A percentile compares a stretch with the other conserved stretches of the same genome.
phyloP scores from a whole-genome alignment of 345 rosid genomes.

The Stellera chamaejasme region DNA sequence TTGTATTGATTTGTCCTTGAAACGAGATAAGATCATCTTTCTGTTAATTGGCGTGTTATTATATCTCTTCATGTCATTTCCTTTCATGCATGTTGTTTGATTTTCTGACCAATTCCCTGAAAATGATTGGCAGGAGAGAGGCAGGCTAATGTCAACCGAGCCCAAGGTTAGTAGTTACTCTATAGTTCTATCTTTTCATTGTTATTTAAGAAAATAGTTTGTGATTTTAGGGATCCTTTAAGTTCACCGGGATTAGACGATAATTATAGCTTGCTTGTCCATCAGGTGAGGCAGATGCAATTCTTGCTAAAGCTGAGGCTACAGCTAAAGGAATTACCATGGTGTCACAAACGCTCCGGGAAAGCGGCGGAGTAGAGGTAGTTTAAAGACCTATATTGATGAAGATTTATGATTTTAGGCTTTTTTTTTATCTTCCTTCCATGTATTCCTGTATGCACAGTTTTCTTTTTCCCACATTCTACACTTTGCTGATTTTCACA shows the following conservation, averaged over 20 bases:
- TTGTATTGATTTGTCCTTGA: slow-evolving; percentile 2
- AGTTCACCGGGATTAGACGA: no score
- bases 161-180: slow-evolving; percentile 37
- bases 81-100: slow-evolving; percentile 1
- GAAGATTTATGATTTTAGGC: no score
- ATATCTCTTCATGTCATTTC: slow-evolving; percentile 5
- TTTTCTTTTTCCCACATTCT: background rate
- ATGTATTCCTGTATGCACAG: no score
- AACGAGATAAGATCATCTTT: background rate
- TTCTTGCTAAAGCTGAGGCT: slow-evolving; percentile 78
- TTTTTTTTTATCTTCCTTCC: no score
- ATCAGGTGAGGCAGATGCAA: slow-evolving; percentile 94
- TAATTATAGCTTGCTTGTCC: background rate
- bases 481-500: background rate
- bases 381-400: slow-evolving; percentile 3
- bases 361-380: slow-evolving; percentile 82
- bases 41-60: background rate
- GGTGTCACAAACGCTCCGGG: slow-evolving; percentile 66
- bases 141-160: slow-evolving; percentile 42
- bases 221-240: no score
- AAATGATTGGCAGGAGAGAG: slow-evolving; percentile 22
- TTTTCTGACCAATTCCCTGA: background rate
- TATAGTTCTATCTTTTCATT: no score
- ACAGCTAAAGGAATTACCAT: slow-evolving; percentile 61
- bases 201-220: no score